Conservation (phyloP, 2,329 filamentous ascomycete genomes). For the Verticillium zaregamsianum region DNA sequence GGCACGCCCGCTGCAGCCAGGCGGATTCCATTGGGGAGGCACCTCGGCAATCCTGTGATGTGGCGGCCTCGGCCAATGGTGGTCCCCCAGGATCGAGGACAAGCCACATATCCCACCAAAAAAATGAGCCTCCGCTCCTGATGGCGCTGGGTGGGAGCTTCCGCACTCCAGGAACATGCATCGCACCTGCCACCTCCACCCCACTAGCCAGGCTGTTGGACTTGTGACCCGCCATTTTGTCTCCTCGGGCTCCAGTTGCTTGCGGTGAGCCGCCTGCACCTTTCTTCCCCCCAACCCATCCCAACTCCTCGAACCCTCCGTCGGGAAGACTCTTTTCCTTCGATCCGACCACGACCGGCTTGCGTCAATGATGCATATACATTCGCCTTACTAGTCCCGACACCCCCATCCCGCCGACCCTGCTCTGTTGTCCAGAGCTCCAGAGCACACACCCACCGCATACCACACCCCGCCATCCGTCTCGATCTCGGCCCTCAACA, state of each 20-base stretch:
- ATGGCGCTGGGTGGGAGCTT: background rate
- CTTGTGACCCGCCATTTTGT: background rate
- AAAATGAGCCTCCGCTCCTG: background rate
- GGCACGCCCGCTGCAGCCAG: background rate
- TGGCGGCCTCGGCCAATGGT: background rate
- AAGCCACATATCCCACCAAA: background rate
- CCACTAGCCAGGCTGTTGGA: background rate
- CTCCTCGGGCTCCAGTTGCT: background rate
- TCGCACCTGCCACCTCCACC: background rate
- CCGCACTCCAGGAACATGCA: background rate
- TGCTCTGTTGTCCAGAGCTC: background rate
- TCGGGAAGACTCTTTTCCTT: constrained; percentile 2
- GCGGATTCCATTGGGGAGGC: background rate
- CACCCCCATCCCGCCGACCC: background rate
- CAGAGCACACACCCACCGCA: background rate
- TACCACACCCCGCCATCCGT: background rate
- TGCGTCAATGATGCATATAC: constrained; percentile 6
- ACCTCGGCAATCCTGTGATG: background rate
- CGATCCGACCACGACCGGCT: constrained; percentile 1
- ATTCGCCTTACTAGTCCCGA: background rate
- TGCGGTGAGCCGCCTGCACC: background rate
- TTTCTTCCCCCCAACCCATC: background rate
- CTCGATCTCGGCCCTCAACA: background rate
- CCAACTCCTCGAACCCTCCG: constrained; percentile 5
- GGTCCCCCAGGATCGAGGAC: background rate